A percentile compares a stretch with the other conserved stretches of the same genome.
These are phyloP conservation scores for Cruciata laevipes DNA, from an alignment of 257 asterid genomes.

Conservation along the genomic window DNA sequence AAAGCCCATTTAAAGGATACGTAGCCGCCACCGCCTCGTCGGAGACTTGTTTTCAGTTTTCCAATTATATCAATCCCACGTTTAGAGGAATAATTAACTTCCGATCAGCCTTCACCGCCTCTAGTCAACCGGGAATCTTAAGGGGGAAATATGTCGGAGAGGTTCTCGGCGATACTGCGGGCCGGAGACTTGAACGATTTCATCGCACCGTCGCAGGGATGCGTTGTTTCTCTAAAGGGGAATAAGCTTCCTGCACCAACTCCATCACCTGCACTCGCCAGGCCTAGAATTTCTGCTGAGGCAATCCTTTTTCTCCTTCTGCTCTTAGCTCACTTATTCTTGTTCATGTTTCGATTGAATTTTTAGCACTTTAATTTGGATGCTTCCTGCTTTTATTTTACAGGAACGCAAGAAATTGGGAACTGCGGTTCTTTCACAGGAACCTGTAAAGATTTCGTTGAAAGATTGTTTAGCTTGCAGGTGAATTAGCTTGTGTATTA, in stretches of 20 bases:
- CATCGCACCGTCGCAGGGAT: conserved; percentile 97
- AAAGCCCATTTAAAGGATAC: not conserved
- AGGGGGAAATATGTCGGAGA: conserved; percentile 51
- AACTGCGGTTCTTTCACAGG: conserved; percentile 41
- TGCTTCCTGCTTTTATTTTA: conserved; percentile 15
- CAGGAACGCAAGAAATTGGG: conserved; percentile 47
- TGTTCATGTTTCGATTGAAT: not conserved
- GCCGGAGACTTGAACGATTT: conserved; percentile 93
- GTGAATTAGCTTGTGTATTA: conserved; percentile 21
- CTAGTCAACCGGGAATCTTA: not conserved
- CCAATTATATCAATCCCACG: not conserved
- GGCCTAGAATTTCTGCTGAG: conserved; percentile 40
- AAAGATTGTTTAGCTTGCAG: conserved; percentile 99
- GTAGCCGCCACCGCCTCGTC: not conserved
- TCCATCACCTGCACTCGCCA: not conserved
- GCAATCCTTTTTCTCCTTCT: conserved; percentile 20
- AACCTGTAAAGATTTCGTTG: conserved; percentile 75
- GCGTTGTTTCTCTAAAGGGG: conserved; percentile 54
- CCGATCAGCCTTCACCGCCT: not conserved
- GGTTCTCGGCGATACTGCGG: conserved; percentile 86
- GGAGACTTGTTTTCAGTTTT: not conserved
- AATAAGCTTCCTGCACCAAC: not conserved
- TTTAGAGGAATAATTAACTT: not conserved
- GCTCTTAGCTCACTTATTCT: not conserved
- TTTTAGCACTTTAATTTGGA: not conserved